These are phyloP conservation scores for Heritiera littoralis DNA, from an alignment of 345 rosid genomes.

Conservation along the genomic window DNA sequence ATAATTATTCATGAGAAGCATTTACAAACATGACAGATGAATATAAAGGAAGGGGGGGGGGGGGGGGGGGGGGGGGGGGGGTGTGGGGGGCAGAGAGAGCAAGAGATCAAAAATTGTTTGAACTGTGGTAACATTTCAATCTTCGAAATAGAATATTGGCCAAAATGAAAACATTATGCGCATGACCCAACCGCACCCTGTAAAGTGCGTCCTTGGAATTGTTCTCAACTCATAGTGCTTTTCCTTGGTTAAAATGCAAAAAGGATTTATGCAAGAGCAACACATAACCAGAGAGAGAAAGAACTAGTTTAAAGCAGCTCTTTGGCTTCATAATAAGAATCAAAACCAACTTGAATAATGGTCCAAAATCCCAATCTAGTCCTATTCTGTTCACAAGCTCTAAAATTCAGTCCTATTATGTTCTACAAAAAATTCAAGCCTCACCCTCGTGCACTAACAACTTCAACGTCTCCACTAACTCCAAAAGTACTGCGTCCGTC, in stretches of 20 bases:
- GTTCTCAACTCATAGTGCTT: not conserved
- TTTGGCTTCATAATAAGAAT: not conserved
- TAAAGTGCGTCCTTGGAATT: not conserved
- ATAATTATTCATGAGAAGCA: not conserved
- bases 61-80: no score
- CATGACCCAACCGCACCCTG: not conserved
- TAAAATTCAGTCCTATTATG: not conserved
- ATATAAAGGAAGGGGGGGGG: not conserved
- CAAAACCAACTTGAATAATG: not conserved
- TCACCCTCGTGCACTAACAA: slow-evolving; percentile 98
- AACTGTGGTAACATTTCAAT: not conserved
- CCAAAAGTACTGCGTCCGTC: slow-evolving; percentile 82
- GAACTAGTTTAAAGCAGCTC: not conserved
- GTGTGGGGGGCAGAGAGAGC: not conserved
- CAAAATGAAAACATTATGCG: not conserved
- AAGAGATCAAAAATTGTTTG: not conserved
- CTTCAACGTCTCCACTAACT: slow-evolving; percentile 83
- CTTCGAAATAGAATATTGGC: not conserved
- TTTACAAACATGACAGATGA: not conserved
- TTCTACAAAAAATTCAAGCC: slow-evolving; percentile 18
- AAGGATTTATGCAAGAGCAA: not conserved
- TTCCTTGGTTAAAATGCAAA: not conserved
- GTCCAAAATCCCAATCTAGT: no score
- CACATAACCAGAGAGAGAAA: not conserved
- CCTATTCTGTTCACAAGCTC: not conserved